Conservation (phyloP, 208 protist genomes). For the Kentomonas sorsogonicus region DNA sequence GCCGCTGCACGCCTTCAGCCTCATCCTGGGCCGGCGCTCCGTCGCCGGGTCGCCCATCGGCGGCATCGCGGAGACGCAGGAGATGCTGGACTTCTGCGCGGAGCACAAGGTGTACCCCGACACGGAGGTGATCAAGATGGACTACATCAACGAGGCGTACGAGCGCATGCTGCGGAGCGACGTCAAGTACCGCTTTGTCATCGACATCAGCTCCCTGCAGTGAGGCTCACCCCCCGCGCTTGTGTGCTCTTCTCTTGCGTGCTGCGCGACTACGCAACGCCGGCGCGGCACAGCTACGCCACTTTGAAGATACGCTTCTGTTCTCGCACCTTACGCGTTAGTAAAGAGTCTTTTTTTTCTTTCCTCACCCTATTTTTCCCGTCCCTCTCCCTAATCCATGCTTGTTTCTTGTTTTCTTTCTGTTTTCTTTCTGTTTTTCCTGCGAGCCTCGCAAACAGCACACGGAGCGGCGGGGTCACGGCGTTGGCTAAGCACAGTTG, state of each 20-base stretch:
- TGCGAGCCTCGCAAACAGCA: neutral
- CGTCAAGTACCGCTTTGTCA: constrained; percentile 11
- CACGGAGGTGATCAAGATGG: constrained; percentile 1
- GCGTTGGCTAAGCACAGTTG: no score
- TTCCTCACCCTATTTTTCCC: neutral
- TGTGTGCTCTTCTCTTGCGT: no score
- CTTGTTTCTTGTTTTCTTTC: no score
- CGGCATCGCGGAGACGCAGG: constrained; percentile 23
- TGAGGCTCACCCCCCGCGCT: neutral
- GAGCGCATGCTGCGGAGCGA: constrained; percentile 6
- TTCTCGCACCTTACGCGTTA: no score
- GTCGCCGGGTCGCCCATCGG: constrained; percentile 45
- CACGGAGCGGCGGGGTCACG: no score
- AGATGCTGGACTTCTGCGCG: constrained; percentile 9
- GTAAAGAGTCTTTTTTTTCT: no score
- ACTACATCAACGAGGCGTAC: constrained; percentile 10
- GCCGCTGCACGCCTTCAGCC: constrained; percentile 18
- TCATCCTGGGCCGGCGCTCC: constrained; percentile 15
- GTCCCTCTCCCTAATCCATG: neutral
- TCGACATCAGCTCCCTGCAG: constrained; percentile 3
- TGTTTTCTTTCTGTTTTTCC: constrained; percentile 8
- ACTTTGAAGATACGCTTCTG: no score
- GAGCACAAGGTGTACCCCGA: constrained; percentile 1
- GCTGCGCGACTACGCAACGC: no score
- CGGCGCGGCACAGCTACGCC: no score